Evolutionary conservation across 768 basidiomycete species (phyloP).

Genomic region (Lentinula guzmanii): DNA sequence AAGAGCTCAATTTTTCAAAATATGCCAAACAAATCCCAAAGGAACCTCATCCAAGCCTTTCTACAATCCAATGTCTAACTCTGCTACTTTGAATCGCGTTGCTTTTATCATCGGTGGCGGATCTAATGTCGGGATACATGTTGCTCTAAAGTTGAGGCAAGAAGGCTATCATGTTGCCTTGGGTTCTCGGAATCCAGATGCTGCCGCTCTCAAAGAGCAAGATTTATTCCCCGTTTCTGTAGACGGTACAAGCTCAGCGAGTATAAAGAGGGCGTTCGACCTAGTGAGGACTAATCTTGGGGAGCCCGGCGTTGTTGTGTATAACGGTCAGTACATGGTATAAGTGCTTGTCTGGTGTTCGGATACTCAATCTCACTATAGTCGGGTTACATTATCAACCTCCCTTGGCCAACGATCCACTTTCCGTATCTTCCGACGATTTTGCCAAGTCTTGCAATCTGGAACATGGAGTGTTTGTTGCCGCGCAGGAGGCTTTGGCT

Average conservation of each 20-base stretch:
- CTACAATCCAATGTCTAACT: no score
- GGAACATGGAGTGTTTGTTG: conserved; percentile 15
- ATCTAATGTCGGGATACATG: conserved; percentile 18
- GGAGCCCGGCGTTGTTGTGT: conserved; percentile 37
- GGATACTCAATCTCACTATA: neutral
- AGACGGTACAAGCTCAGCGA: conserved; percentile 26
- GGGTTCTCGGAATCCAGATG: conserved; percentile 20
- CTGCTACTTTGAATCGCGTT: conserved; percentile 9
- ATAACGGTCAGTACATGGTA: conserved; percentile 28
- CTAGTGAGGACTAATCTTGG: conserved; percentile 30
- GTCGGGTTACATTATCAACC: conserved; percentile 12
- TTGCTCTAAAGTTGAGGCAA: conserved; percentile 17
- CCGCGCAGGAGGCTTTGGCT: conserved; percentile 20
- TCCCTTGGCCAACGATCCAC: conserved; percentile 13
- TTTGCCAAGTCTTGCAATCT: conserved; percentile 13
- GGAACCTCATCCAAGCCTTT: no score
- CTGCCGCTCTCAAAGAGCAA: conserved; percentile 7
- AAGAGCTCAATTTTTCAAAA: neutral
- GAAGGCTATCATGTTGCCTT: conserved; percentile 24
- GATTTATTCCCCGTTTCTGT: conserved; percentile 27
- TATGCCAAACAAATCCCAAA: neutral
- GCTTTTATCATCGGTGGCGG: conserved; percentile 26
- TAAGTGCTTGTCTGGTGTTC: neutral
- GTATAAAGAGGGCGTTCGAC: conserved; percentile 31
- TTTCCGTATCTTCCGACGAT: conserved; percentile 16